Percentiles rank a stretch among this genome's conserved stretches.
phyloP scores from a whole-genome alignment of 768 basidiomycete genomes.

The Cystofilobasidium ferigula region DNA sequence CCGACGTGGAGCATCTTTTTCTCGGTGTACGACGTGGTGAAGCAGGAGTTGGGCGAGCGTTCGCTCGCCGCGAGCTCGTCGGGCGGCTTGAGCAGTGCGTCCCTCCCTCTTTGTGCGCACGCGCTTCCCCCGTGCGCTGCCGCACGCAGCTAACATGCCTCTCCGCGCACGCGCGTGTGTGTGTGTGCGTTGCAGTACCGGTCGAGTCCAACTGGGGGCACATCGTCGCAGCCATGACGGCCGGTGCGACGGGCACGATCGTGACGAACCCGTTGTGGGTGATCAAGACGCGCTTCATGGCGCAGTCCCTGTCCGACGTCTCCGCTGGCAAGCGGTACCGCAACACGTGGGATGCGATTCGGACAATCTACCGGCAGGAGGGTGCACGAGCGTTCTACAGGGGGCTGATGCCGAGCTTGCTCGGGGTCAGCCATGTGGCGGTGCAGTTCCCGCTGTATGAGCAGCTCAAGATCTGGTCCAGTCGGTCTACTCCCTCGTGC shows the following conservation, averaged over 20 bases:
- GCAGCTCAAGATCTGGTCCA: conserved; percentile 69
- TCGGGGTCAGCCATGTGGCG: conserved; percentile 88
- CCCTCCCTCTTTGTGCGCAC: neutral
- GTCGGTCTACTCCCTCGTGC: conserved; percentile 49
- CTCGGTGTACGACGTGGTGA: conserved; percentile 92
- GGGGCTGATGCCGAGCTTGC: conserved; percentile 78
- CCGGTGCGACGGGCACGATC: conserved; percentile 83
- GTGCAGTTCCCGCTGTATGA: conserved; percentile 98
- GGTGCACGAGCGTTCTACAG: conserved; percentile 84
- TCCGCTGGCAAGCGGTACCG: conserved; percentile 50
- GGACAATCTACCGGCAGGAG: conserved; percentile 80
- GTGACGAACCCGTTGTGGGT: conserved; percentile 97
- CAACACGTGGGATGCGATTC: conserved; percentile 79
- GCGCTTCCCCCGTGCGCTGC: no score
- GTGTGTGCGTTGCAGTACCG: conserved; percentile 4
- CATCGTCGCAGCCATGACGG: conserved; percentile 88
- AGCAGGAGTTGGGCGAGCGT: conserved; percentile 62
- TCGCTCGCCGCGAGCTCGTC: conserved; percentile 41
- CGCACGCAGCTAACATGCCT: conserved; percentile 4
- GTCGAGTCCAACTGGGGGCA: conserved; percentile 42
- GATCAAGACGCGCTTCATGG: conserved; percentile 99
- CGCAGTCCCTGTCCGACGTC: conserved; percentile 37
- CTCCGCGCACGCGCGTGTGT: neutral
- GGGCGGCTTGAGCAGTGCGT: conserved; percentile 8
- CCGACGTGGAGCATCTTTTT: conserved; percentile 99